A percentile compares a stretch with the other conserved stretches of the same genome.
These are phyloP conservation scores for Arthrobotrys megalospora DNA, from an alignment of 2,329 filamentous ascomycete species.

Conservation along the genomic window DNA sequence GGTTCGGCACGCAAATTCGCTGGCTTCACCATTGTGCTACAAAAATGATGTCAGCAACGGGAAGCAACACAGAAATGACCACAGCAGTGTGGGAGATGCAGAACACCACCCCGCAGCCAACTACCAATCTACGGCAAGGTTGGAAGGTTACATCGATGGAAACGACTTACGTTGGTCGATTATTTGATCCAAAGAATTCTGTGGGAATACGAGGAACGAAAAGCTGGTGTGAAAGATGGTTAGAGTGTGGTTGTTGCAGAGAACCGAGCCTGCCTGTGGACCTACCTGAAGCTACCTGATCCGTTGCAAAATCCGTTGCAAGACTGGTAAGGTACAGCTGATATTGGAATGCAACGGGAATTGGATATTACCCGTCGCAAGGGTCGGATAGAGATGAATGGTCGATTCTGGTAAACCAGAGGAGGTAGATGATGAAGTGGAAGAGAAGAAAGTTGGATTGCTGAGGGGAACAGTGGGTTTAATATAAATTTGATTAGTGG, in stretches of 20 bases:
- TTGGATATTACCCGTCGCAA: not conserved
- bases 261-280: too few relatives aligned
- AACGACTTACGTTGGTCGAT: not conserved
- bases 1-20: slow-evolving; percentile 19
- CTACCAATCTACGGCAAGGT: not conserved
- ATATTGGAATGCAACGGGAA: not conserved
- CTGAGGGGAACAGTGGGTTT: not conserved
- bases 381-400: not conserved
- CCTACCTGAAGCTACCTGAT: too few relatives aligned
- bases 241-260: too few relatives aligned
- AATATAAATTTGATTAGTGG: slow-evolving; percentile 18
- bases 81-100: not conserved
- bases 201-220: not conserved
- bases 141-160: not conserved
- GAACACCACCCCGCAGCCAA: not conserved
- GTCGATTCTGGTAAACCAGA: not conserved
- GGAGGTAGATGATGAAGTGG: not conserved
- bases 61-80: not conserved
- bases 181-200: not conserved
- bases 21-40: slow-evolving; percentile 44
- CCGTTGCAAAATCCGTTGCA: too few relatives aligned
- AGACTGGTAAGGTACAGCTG: not conserved
- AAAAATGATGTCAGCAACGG: not conserved
- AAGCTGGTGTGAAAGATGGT: not conserved
- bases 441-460: not conserved